These are phyloP conservation scores for Halophytophthora polymorphica DNA, from an alignment of 352 stramenopile genomes.

Conservation along the genomic window DNA sequence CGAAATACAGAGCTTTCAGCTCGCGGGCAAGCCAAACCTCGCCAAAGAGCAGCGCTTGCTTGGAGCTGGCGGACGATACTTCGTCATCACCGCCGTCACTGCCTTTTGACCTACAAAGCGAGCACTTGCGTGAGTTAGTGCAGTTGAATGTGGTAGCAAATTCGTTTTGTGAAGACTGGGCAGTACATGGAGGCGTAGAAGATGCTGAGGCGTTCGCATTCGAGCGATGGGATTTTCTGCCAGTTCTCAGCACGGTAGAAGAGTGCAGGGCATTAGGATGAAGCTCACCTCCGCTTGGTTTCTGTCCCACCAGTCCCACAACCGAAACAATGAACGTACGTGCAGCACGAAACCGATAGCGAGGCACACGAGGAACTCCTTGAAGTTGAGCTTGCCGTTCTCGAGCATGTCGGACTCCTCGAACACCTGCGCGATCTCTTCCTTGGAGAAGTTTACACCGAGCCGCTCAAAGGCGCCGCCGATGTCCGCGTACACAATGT, in stretches of 20 bases:
- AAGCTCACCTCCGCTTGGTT: too few relatives aligned
- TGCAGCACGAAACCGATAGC: conserved; percentile 86
- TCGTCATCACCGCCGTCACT: conserved; percentile 1
- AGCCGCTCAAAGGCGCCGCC: conserved; percentile 74
- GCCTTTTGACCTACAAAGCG: too few relatives aligned
- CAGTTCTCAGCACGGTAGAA: not conserved
- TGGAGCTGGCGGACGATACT: not conserved
- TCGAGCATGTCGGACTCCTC: conserved; percentile 84
- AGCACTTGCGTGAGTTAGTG: not conserved
- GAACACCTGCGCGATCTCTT: conserved; percentile 74
- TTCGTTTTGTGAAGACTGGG: not conserved
- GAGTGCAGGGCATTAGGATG: too few relatives aligned
- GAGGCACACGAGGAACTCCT: conserved; percentile 87
- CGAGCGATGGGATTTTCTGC: conserved; percentile 77
- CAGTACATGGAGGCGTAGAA: conserved; percentile 76
- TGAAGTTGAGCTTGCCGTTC: conserved; percentile 78
- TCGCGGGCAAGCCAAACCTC: conserved; percentile 27
- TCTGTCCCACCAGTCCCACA: too few relatives aligned
- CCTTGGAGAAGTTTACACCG: conserved; percentile 63
- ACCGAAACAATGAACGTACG: conserved; percentile 23
- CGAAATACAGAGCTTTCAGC: too few relatives aligned
- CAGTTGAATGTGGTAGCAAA: not conserved
- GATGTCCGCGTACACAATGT: conserved; percentile 75
- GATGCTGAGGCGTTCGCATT: conserved; percentile 68
- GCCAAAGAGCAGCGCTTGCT: conserved; percentile 60